phyloP scores from a whole-genome alignment of 495 filamentous ascomycete species.

The Corynascus novoguineensis region DNA sequence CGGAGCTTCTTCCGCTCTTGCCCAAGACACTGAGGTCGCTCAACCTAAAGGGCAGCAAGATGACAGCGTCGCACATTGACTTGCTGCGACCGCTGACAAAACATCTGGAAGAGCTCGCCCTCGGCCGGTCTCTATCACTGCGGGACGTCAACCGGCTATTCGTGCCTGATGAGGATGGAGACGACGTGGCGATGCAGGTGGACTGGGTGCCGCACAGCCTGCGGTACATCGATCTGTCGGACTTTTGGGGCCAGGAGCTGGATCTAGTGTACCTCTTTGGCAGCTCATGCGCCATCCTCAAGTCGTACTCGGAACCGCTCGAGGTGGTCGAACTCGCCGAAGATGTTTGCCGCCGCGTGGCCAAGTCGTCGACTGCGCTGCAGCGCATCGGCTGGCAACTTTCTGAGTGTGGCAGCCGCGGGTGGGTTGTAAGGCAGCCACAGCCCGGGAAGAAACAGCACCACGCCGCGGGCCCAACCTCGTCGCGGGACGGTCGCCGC shows the following conservation, averaged over 20 bases:
- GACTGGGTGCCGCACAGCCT: slow-evolving; percentile 59
- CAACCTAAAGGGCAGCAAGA: slow-evolving; percentile 70
- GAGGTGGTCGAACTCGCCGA: slow-evolving; percentile 75
- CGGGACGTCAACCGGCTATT: slow-evolving; percentile 58
- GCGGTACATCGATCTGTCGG: slow-evolving; percentile 67
- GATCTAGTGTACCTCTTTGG: slow-evolving; percentile 59
- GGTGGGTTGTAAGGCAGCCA: slow-evolving; percentile 60
- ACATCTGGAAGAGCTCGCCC: slow-evolving; percentile 72
- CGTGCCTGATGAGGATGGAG: slow-evolving; percentile 40
- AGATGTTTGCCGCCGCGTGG: slow-evolving; percentile 60
- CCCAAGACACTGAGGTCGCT: slow-evolving; percentile 66
- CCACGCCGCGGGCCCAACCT: slow-evolving; percentile 22
- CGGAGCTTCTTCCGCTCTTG: slow-evolving; percentile 60
- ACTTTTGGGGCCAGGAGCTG: slow-evolving; percentile 57
- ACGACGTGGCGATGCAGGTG: slow-evolving; percentile 28
- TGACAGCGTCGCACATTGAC: slow-evolving; percentile 58
- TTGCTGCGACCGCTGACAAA: slow-evolving; percentile 67
- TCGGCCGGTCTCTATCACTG: slow-evolving; percentile 64
- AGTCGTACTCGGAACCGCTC: slow-evolving; percentile 59
- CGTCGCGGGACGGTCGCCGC: slow-evolving; percentile 54
- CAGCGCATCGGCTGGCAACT: slow-evolving; percentile 58
- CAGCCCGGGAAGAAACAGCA: slow-evolving; percentile 18
- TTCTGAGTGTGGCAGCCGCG: slow-evolving; percentile 59
- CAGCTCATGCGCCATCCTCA: slow-evolving; percentile 54
- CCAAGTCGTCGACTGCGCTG: slow-evolving; percentile 40